A percentile compares a stretch with the other conserved stretches of the same genome.
Evolutionary conservation across 83 land plant species (phyloP).

Genomic region (Picea engelmannii): DNA sequence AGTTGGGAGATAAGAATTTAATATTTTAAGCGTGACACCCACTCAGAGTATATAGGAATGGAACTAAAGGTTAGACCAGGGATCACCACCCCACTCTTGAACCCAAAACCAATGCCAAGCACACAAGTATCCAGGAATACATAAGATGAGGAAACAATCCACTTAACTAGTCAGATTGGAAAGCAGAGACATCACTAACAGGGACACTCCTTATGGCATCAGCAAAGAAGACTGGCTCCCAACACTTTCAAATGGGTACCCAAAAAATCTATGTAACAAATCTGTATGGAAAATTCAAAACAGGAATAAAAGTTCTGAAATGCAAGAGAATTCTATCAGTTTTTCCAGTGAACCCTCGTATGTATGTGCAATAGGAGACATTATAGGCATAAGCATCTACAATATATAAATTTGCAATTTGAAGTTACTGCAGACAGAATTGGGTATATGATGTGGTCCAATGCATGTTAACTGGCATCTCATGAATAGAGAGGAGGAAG

Average conservation of each 20-base stretch:
- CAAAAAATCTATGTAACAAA: background rate
- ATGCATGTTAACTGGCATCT: background rate
- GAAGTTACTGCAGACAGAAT: background rate
- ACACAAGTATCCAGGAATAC: no score
- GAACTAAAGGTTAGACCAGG: no score
- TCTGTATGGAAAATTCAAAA: background rate
- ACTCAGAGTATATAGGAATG: no score
- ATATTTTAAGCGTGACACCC: no score
- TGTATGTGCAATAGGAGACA: background rate
- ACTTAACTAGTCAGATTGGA: no score
- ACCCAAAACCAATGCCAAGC: no score
- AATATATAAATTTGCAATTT: background rate
- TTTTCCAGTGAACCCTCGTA: background rate
- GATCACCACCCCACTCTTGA: no score
- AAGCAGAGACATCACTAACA: no score
- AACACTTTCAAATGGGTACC: background rate
- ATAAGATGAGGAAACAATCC: no score
- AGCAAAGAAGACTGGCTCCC: no score
- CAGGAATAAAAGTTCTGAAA: background rate
- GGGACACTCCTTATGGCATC: no score
- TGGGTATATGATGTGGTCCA: conserved; percentile 5
- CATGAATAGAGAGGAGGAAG: background rate
- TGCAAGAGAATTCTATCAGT: background rate
- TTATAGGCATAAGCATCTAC: background rate
- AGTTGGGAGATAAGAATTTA: no score